Base-by-base conservation (phyloP, 192 early-diverging fungal genomes). In the Fimicolochytrium jonesii region DNA sequence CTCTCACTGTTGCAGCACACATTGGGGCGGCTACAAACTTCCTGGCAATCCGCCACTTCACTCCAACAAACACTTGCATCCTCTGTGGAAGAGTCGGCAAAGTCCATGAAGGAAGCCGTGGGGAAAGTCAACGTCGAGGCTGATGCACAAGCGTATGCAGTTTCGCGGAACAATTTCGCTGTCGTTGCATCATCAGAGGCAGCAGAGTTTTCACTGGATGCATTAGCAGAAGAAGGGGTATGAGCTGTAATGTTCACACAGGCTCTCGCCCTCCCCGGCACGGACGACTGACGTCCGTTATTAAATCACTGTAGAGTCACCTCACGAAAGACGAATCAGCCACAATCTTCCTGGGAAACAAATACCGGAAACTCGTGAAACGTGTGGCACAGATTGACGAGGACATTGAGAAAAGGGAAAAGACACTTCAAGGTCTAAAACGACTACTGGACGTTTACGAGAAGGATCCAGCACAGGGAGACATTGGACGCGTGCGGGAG, bases 291-390 rank as follows among this genome's bases (percentile, higher is more conserved):
- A 39, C 9, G 17, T 39, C 9, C 17, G 9, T 39, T 39, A 9
- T 39, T n/a, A n/a, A n/a, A n/a, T n/a, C n/a, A n/a, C 10, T 32
- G 9, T 53, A 74, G 62, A 73, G 66, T 17, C 66, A 76, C 28
- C 68, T 91, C 30, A 77, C 76, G 0, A 52, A 58, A 13, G 88
- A 87, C 55, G 85, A 87, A 29, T 76, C 71, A 25, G 71, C 86
- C 3, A 46, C 67, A 6, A 77, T 86, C 10, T 90, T 77, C 49
- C 68, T 91, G 54, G 79, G 70, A 46, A 91, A 91, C 67, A 84
- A 79, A 58, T 68, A 90, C 18, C 70, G 74, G 45, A 86, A 83
- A 56, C 52, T 84, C 29, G 70, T 73, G 41, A 70, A 78, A 53
- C 71, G 76, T 26, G 49, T 83, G 22, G 70, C 72, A 7, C 68